Percentiles rank a stretch among this genome's conserved stretches.
Evolutionary conservation across 345 rosid genomes (phyloP).

Genomic region (Raphanus sativus): DNA sequence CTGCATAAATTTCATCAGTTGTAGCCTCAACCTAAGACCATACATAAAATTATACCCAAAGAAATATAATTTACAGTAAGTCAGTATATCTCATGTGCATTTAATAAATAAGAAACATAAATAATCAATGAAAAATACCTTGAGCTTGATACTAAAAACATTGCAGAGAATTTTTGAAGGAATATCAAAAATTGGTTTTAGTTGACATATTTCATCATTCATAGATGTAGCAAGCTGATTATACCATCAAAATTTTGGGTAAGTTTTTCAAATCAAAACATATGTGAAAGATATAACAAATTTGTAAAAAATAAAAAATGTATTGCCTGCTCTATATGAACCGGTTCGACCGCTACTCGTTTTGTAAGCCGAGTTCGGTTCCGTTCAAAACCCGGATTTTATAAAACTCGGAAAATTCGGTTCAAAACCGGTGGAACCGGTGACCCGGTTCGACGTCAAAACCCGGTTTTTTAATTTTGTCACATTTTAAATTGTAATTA

Average conservation of each 20-base stretch:
- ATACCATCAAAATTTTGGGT: neutral
- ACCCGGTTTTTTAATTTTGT: too few species aligned
- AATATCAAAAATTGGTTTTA: neutral
- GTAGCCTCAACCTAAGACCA: neutral
- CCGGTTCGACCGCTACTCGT: too few species aligned
- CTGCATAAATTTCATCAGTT: neutral
- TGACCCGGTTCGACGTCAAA: too few species aligned
- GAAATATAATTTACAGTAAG: too few species aligned
- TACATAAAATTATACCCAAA: neutral
- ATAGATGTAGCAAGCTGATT: neutral
- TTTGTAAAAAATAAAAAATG: too few species aligned
- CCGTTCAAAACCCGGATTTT: too few species aligned
- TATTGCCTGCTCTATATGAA: too few species aligned
- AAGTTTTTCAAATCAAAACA: neutral
- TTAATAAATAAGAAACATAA: neutral
- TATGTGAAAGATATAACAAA: too few species aligned
- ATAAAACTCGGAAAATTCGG: too few species aligned
- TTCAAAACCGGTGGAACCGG: too few species aligned
- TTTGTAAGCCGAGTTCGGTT: too few species aligned
- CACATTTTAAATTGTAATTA: too few species aligned
- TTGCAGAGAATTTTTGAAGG: neutral
- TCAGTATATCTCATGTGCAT: neutral
- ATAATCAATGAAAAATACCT: neutral
- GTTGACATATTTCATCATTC: neutral
- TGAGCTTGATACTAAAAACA: neutral